A percentile compares a stretch with the other conserved stretches of the same genome.
phyloP scores from a whole-genome alignment of 257 asterid genomes.

The Gardenia jasminoides region DNA sequence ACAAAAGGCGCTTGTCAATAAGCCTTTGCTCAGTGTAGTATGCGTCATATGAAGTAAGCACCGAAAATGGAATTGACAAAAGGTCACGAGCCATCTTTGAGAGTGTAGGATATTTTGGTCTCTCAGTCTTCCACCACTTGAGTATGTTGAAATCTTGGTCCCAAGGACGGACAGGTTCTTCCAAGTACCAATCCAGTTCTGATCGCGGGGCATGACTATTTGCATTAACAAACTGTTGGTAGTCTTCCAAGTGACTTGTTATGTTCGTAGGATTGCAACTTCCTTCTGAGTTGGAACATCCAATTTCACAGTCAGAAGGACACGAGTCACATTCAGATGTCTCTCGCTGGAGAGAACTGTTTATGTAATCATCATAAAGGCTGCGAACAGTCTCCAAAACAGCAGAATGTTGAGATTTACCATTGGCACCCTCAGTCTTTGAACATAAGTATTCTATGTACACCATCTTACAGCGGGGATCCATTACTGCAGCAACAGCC shows the following conservation, averaged over 20 bases:
- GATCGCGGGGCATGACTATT: not conserved
- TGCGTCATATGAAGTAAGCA: constrained; percentile 15
- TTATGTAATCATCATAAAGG: constrained; percentile 14
- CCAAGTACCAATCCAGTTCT: constrained; percentile 17
- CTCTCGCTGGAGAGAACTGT: not conserved
- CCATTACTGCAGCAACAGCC: constrained; percentile 30
- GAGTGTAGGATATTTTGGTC: constrained; percentile 16
- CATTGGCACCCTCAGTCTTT: constrained; percentile 5
- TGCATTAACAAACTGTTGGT: constrained; percentile 3
- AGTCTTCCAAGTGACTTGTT: constrained; percentile 6
- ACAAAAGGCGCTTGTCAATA: not conserved
- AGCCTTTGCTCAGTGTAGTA: constrained; percentile 11
- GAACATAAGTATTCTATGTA: constrained; percentile 15
- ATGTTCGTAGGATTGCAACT: not conserved
- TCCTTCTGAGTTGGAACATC: not conserved
- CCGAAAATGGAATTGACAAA: constrained; percentile 23
- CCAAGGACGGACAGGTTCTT: constrained; percentile 19
- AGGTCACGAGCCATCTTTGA: constrained; percentile 19
- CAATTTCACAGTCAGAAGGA: not conserved
- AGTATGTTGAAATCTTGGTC: constrained; percentile 14
- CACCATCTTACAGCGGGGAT: constrained; percentile 35
- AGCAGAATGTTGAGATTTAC: not conserved
- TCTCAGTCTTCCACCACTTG: constrained; percentile 17
- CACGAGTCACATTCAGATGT: not conserved
- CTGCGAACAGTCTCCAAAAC: constrained; percentile 20